These are phyloP conservation scores for Penicillium digitatum DNA, from an alignment of 2,329 filamentous ascomycete genomes.

Conservation along the genomic window DNA sequence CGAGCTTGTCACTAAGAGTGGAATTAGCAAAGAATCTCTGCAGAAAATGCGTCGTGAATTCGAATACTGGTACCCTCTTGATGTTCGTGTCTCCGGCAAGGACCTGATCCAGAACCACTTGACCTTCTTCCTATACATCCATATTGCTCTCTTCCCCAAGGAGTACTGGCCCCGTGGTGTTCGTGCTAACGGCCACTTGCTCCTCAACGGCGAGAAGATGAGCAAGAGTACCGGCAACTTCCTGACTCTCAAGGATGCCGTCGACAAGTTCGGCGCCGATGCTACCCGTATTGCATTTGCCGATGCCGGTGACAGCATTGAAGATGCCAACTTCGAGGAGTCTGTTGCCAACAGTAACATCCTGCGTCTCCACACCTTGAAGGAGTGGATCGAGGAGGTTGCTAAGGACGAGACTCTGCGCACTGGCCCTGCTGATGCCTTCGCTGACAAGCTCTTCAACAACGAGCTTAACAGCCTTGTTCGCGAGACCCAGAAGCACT, in stretches of 20 bases:
- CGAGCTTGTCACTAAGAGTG: slow-evolving; percentile 60
- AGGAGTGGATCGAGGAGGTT: slow-evolving; percentile 90
- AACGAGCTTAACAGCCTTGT: slow-evolving; percentile 88
- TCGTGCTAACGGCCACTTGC: slow-evolving; percentile 85
- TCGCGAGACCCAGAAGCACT: slow-evolving; percentile 73
- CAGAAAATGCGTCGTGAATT: slow-evolving; percentile 84
- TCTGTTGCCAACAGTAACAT: slow-evolving; percentile 89
- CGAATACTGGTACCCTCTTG: slow-evolving; percentile 94
- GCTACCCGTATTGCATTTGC: slow-evolving; percentile 86
- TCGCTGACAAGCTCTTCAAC: slow-evolving; percentile 85
- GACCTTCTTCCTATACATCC: slow-evolving; percentile 93
- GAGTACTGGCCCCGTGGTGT: slow-evolving; percentile 86
- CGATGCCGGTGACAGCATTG: slow-evolving; percentile 89
- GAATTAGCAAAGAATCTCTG: slow-evolving; percentile 69
- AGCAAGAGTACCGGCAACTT: slow-evolving; percentile 97
- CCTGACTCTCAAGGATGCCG: slow-evolving; percentile 79
- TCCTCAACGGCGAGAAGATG: slow-evolving; percentile 98
- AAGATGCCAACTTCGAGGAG: slow-evolving; percentile 97
- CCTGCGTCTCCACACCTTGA: slow-evolving; percentile 73
- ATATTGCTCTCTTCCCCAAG: slow-evolving; percentile 79
- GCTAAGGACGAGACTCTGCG: slow-evolving; percentile 70
- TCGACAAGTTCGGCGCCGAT: slow-evolving; percentile 91
- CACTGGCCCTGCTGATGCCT: slow-evolving; percentile 67
- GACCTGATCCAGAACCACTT: slow-evolving; percentile 91
- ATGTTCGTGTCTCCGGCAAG: slow-evolving; percentile 84